Conservation (phyloP, 768 basidiomycete genomes). For the Phylloporus scabripes region DNA sequence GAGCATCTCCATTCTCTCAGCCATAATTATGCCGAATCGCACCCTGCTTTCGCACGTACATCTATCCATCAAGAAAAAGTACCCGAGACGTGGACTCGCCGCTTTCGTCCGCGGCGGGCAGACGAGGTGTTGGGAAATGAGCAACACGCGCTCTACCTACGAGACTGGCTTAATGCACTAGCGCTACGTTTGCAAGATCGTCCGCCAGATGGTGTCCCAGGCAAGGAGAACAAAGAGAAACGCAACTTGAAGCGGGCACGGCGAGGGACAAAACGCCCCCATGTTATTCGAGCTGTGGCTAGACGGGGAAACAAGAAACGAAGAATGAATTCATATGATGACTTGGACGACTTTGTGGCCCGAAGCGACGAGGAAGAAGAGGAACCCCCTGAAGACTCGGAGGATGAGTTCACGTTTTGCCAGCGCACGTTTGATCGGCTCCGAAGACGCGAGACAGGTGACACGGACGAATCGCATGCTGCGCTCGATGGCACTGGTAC, state of each 20-base stretch:
- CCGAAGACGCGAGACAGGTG: slow-evolving; percentile 2
- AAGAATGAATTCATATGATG: slow-evolving; percentile 49
- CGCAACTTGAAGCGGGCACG: slow-evolving; percentile 20
- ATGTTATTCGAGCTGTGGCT: slow-evolving; percentile 49
- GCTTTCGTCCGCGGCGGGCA: slow-evolving; percentile 70
- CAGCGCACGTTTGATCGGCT: slow-evolving; percentile 20
- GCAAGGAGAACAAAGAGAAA: slow-evolving; percentile 12
- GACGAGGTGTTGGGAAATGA: slow-evolving; percentile 79
- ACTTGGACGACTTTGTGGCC: slow-evolving; percentile 55
- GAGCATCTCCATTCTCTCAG: slow-evolving; percentile 10
- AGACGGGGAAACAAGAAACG: slow-evolving; percentile 48
- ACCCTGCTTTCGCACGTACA: slow-evolving; percentile 50
- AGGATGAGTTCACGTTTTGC: slow-evolving; percentile 31
- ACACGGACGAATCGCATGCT: slow-evolving; percentile 1
- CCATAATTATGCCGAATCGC: slow-evolving; percentile 24
- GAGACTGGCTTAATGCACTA: slow-evolving; percentile 74
- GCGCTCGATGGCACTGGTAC: slow-evolving; percentile 1
- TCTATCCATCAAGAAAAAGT: slow-evolving; percentile 15
- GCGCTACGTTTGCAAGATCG: slow-evolving; percentile 42
- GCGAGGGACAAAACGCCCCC: slow-evolving; percentile 53
- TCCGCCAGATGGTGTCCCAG: slow-evolving; percentile 5
- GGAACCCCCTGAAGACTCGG: slow-evolving; percentile 32
- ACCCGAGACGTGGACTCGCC: slow-evolving; percentile 60
- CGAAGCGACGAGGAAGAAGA: slow-evolving; percentile 33
- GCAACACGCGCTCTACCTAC: slow-evolving; percentile 58